Evolutionary conservation across 176 grass and related monocot species (phyloP).

Genomic region (Pontederia crassipes): DNA sequence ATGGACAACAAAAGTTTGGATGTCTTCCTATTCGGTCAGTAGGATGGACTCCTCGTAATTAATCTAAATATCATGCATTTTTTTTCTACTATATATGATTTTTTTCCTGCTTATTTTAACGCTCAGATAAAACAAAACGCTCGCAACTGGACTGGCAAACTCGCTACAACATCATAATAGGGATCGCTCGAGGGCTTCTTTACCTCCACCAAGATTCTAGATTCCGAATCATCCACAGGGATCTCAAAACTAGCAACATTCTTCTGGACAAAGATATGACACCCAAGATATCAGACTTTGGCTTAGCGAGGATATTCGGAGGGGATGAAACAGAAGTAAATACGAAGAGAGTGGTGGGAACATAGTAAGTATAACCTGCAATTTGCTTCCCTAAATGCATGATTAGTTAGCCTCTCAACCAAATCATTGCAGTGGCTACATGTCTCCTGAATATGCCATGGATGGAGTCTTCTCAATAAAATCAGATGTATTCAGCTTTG

Average conservation of each 20-base stretch:
- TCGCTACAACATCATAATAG: constrained; percentile 62
- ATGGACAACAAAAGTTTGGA: constrained; percentile 13
- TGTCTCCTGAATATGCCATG: too few species aligned
- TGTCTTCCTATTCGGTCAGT: constrained; percentile 15
- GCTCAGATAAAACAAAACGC: constrained; percentile 40
- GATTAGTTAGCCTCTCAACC: neutral
- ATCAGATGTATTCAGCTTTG: constrained; percentile 62
- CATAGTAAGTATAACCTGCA: constrained; percentile 50
- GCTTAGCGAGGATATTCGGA: too few species aligned
- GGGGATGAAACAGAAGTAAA: constrained; percentile 27
- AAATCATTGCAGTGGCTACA: too few species aligned
- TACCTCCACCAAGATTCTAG: constrained; percentile 76
- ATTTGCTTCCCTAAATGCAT: neutral
- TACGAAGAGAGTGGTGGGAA: constrained; percentile 59
- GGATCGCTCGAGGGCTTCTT: constrained; percentile 51
- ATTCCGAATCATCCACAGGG: too few species aligned
- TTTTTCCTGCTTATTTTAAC: neutral
- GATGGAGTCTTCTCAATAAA: constrained; percentile 33
- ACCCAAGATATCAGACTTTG: too few species aligned
- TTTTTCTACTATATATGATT: neutral
- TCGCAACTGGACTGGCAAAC: constrained; percentile 42
- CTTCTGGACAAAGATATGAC: too few species aligned
- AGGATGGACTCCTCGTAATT: neutral
- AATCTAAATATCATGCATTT: neutral
- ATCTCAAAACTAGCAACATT: too few species aligned